phyloP scores from a whole-genome alignment of 2,329 filamentous ascomycete species.

The Mycocentrospora acerina region DNA sequence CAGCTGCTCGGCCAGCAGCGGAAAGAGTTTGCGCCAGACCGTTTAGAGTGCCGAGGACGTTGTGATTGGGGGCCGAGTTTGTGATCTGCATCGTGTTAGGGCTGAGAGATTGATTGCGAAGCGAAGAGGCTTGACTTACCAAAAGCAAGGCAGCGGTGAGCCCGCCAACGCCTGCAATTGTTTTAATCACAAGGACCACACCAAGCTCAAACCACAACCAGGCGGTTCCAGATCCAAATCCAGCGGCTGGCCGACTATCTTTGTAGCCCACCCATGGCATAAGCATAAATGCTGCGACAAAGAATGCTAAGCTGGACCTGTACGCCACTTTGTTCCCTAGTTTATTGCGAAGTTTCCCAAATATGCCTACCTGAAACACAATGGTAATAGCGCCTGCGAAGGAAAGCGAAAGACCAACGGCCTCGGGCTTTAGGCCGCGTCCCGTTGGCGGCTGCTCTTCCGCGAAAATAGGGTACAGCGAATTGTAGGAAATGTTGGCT shows the following conservation, averaged over 20 bases:
- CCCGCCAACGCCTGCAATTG: conserved; percentile 84
- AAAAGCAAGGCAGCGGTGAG: conserved; percentile 85
- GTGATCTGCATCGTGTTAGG: conserved; percentile 66
- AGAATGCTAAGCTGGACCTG: conserved; percentile 72
- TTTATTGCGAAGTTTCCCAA: conserved; percentile 73
- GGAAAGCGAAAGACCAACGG: conserved; percentile 82
- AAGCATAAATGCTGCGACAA: conserved; percentile 77
- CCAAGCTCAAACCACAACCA: conserved; percentile 84
- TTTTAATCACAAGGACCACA: conserved; percentile 79
- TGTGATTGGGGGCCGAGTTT: conserved; percentile 84
- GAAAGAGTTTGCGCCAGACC: conserved; percentile 92
- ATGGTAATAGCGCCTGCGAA: conserved; percentile 85
- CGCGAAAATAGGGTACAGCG: conserved; percentile 90
- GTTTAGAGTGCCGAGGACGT: conserved; percentile 85
- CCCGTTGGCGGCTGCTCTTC: conserved; percentile 74
- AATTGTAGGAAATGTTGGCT: conserved; percentile 93
- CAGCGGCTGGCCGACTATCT: conserved; percentile 55
- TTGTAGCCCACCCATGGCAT: conserved; percentile 90
- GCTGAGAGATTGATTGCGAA: neutral
- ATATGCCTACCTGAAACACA: conserved; percentile 83
- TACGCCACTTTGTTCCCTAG: conserved; percentile 88
- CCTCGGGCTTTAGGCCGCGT: conserved; percentile 70
- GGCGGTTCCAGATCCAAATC: conserved; percentile 59
- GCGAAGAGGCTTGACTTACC: conserved; percentile 53
- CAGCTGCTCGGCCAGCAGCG: conserved; percentile 82